Evolutionary conservation across 2,329 filamentous ascomycete species (phyloP).

Genomic region (Macroventuria anomochaeta): DNA sequence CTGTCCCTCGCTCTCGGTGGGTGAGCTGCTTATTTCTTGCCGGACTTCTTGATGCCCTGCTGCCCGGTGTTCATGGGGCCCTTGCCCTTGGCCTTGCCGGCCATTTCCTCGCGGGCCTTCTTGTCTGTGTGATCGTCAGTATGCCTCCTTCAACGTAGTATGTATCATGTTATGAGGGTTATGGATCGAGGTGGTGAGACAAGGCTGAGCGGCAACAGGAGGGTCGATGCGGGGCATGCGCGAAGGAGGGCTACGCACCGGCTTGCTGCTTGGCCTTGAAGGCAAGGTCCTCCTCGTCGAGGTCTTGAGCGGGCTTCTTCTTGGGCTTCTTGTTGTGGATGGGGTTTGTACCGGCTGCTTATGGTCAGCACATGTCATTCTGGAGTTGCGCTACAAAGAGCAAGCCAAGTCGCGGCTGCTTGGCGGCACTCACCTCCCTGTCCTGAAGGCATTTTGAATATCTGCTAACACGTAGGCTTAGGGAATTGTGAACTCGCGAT

Average conservation of each 20-base stretch:
- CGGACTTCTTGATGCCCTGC: constrained; percentile 97
- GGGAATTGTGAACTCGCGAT: constrained; percentile 11
- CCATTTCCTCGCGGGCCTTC: constrained; percentile 71
- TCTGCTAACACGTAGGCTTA: constrained; percentile 6
- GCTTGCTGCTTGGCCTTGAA: constrained; percentile 84
- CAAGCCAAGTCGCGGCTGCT: no score
- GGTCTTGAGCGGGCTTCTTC: constrained; percentile 70
- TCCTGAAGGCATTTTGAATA: constrained; percentile 57
- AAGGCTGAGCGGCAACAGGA: not conserved
- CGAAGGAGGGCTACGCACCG: constrained; percentile 63
- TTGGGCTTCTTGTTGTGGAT: constrained; percentile 79
- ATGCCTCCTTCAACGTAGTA: not conserved
- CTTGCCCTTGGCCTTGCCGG: constrained; percentile 83
- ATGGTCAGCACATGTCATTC: constrained; percentile 31
- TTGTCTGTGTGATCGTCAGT: constrained; percentile 50
- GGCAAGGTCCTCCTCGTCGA: constrained; percentile 86
- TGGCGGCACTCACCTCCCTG: constrained; percentile 52
- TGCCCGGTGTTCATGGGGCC: constrained; percentile 83
- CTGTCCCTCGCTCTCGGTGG: constrained; percentile 1
- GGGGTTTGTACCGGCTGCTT: constrained; percentile 59
- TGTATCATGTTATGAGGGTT: not conserved
- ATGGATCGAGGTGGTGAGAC: not conserved
- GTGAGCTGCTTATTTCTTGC: constrained; percentile 73
- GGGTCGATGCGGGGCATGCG: not conserved
- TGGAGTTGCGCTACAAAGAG: constrained; percentile 2